Percentiles rank a stretch among this genome's conserved stretches.
Evolutionary conservation across 2,329 filamentous ascomycete species (phyloP).

Genomic region (Penicillium expansum): DNA sequence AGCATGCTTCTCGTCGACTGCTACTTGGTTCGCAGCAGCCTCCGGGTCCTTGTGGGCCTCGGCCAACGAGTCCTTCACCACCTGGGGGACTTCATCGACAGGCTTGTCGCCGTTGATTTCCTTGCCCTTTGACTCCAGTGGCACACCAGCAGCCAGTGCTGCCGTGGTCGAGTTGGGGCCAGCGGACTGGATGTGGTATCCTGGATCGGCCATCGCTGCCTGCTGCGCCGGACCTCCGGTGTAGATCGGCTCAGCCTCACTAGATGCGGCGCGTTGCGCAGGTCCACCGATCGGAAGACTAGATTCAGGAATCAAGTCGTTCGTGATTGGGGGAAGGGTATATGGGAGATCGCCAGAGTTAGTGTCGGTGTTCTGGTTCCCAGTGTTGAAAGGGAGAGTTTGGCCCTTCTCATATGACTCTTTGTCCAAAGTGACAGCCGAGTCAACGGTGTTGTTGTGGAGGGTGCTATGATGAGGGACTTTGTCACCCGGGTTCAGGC

Average conservation of each 20-base stretch:
- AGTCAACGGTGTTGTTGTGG: constrained; percentile 68
- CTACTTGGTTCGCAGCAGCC: constrained; percentile 65
- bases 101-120: constrained; percentile 21
- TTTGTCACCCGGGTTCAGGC: constrained; percentile 74
- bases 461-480: constrained; percentile 67
- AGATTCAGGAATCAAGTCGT: constrained; percentile 75
- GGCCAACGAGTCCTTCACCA: constrained; percentile 47
- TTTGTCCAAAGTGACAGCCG: constrained; percentile 66
- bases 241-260: constrained; percentile 5
- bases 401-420: constrained; percentile 81
- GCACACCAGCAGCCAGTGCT: constrained; percentile 45
- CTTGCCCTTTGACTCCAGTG: constrained; percentile 39
- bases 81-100: constrained; percentile 40
- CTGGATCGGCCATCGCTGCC: constrained; percentile 47
- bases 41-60: constrained; percentile 63
- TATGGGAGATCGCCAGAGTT: constrained; percentile 37
- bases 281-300: constrained; percentile 65
- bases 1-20: constrained; percentile 70
- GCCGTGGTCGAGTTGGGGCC: constrained; percentile 50
- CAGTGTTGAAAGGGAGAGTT: constrained; percentile 43
- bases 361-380: constrained; percentile 40
- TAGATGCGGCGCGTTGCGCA: constrained; percentile 30
- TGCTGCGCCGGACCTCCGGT: constrained; percentile 22
- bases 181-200: constrained; percentile 52
- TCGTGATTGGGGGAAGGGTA: constrained; percentile 56